These are phyloP conservation scores for Termitomyces sp. DNA, from an alignment of 768 basidiomycete species.

Conservation along the genomic window DNA sequence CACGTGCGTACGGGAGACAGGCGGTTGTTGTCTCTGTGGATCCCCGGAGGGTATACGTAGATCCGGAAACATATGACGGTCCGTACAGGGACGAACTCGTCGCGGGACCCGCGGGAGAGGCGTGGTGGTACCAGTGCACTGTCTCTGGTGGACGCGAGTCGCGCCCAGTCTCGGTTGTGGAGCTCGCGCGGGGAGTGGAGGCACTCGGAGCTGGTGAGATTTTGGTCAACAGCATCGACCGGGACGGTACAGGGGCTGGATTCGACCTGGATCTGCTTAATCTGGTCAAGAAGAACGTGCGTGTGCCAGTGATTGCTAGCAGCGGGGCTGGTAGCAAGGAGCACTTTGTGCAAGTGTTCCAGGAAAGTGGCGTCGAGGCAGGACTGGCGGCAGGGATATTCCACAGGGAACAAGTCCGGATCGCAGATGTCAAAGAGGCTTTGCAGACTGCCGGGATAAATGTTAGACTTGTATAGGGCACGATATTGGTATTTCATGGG, in stretches of 20 bases:
- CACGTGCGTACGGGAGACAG: slow-evolving; percentile 85
- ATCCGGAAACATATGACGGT: slow-evolving; percentile 58
- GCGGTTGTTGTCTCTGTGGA: slow-evolving; percentile 98
- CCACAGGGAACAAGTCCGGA: slow-evolving; percentile 83
- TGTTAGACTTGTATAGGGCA: slow-evolving; percentile 23
- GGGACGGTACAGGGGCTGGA: slow-evolving; percentile 88
- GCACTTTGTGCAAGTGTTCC: slow-evolving; percentile 89
- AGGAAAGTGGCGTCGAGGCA: slow-evolving; percentile 75
- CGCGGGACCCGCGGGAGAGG: slow-evolving; percentile 47
- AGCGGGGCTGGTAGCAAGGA: slow-evolving; percentile 82
- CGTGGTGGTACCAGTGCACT: slow-evolving; percentile 99
- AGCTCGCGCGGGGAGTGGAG: slow-evolving; percentile 91
- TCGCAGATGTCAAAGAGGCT: slow-evolving; percentile 70
- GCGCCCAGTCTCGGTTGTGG: slow-evolving; percentile 79
- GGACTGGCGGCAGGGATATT: slow-evolving; percentile 97
- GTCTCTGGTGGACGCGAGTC: slow-evolving; percentile 87
- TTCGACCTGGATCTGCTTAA: slow-evolving; percentile 84
- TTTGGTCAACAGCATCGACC: slow-evolving; percentile 91
- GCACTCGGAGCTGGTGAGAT: slow-evolving; percentile 91
- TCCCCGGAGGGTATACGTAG: slow-evolving; percentile 81
- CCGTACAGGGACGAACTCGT: slow-evolving; percentile 63
- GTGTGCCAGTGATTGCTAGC: slow-evolving; percentile 91
- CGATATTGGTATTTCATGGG: not conserved
- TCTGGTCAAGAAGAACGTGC: slow-evolving; percentile 69
- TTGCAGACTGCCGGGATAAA: slow-evolving; percentile 44